Percentiles rank a stretch among this genome's conserved stretches.
These are phyloP conservation scores for Xylaria curta DNA, from an alignment of 495 filamentous ascomycete genomes.

Conservation along the genomic window DNA sequence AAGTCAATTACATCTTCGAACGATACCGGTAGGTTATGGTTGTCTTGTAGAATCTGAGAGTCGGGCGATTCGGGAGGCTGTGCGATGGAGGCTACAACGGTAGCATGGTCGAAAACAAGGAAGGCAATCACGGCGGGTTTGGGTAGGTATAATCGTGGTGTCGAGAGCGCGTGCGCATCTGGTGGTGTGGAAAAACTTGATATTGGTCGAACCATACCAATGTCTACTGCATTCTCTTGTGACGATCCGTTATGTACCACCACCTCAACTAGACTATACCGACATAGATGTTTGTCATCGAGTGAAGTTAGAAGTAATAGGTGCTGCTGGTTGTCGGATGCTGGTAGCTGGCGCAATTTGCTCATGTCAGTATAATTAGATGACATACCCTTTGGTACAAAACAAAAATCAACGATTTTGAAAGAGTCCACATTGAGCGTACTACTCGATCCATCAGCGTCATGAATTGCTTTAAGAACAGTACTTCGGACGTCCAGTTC, in stretches of 20 bases:
- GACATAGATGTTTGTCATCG: conserved; percentile 39
- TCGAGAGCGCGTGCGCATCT: conserved; percentile 47
- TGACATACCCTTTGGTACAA: conserved; percentile 52
- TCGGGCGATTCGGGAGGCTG: conserved; percentile 66
- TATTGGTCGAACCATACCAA: conserved; percentile 67
- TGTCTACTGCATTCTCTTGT: conserved; percentile 35
- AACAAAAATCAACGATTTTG: conserved; percentile 56
- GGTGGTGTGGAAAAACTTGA: conserved; percentile 63
- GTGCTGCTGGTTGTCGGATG: conserved; percentile 53
- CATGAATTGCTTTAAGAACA: conserved; percentile 43
- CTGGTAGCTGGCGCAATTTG: conserved; percentile 47
- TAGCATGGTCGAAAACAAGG: conserved; percentile 74
- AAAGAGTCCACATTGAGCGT: conserved; percentile 46
- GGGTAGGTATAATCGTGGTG: conserved; percentile 78
- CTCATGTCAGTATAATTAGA: conserved; percentile 49
- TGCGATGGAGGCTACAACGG: conserved; percentile 75
- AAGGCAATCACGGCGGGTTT: conserved; percentile 80
- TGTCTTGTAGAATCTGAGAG: conserved; percentile 71
- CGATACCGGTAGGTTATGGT: conserved; percentile 58
- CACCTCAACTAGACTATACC: conserved; percentile 54
- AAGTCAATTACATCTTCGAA: conserved; percentile 90
- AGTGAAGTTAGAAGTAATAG: conserved; percentile 50
- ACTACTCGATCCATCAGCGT: conserved; percentile 36
- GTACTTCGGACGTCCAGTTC: conserved; percentile 51
- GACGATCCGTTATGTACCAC: conserved; percentile 41